Conservation (phyloP, 148 eudicot genomes). For the Rhododendron kiyosumense region DNA sequence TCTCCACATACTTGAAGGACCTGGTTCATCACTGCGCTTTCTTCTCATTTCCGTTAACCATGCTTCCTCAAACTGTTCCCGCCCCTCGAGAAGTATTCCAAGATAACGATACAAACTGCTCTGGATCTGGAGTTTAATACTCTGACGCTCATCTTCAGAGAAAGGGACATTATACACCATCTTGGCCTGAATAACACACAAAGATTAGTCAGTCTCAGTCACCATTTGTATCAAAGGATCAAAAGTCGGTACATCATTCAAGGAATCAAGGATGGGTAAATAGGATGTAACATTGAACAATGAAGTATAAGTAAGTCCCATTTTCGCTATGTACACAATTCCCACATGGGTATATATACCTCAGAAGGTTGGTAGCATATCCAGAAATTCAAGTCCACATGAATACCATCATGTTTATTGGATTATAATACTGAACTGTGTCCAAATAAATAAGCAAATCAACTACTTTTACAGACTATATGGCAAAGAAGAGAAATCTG, state of each 20-base stretch:
- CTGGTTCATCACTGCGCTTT: slow-evolving; percentile 35
- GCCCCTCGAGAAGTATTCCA: slow-evolving; percentile 69
- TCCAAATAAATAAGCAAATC: not conserved
- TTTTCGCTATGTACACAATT: not conserved
- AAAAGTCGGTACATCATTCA: not conserved
- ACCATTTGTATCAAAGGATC: not conserved
- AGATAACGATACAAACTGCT: slow-evolving; percentile 58
- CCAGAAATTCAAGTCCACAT: not conserved
- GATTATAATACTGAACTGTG: not conserved
- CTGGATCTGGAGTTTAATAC: slow-evolving; percentile 63
- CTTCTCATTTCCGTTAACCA: slow-evolving; percentile 30
- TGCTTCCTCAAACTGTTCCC: slow-evolving; percentile 69
- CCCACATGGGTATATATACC: not conserved
- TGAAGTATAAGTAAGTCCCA: not conserved
- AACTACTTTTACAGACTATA: not conserved
- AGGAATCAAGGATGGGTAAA: not conserved
- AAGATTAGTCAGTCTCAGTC: slow-evolving; percentile 1
- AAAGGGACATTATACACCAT: slow-evolving; percentile 55
- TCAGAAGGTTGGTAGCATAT: not conserved
- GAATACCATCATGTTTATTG: not conserved
- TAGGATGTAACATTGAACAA: not conserved
- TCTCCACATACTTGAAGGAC: slow-evolving; percentile 55
- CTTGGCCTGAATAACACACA: slow-evolving; percentile 50
- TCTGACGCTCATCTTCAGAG: slow-evolving; percentile 63
- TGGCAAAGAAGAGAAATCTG: not conserved